Evolutionary conservation across 495 filamentous ascomycete species (phyloP).

Genomic region (Podospora tetraspora): DNA sequence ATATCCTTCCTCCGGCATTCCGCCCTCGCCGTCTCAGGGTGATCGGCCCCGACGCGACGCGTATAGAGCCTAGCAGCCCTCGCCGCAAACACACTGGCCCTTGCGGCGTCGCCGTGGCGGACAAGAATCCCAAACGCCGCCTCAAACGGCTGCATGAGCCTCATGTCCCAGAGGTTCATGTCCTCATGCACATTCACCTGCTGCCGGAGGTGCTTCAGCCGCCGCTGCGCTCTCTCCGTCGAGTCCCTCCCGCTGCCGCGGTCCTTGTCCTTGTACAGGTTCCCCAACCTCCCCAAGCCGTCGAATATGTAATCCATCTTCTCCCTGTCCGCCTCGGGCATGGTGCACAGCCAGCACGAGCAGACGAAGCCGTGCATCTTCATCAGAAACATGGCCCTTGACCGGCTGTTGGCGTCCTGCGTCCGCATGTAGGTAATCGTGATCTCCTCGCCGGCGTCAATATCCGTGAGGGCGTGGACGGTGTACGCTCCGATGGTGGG

Average conservation of each 20-base stretch:
- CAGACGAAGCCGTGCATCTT: conserved; percentile 27
- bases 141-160: neutral
- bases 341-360: conserved; percentile 28
- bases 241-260: neutral
- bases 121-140: conserved; percentile 1
- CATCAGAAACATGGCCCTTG: conserved; percentile 23
- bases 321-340: neutral
- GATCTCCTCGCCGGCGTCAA: conserved; percentile 34
- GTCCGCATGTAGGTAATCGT: conserved; percentile 32
- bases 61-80: neutral
- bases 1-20: neutral
- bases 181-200: neutral
- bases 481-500: conserved; percentile 22
- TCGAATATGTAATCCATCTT: neutral
- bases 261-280: neutral
- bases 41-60: neutral
- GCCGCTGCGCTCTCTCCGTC: neutral
- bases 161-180: neutral
- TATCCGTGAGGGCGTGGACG: conserved; percentile 31
- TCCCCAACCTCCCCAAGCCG: neutral
- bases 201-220: conserved; percentile 4
- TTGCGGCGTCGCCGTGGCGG: conserved; percentile 6
- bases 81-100: conserved; percentile 1
- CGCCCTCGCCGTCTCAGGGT: neutral
- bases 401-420: conserved; percentile 18